phyloP scores from a whole-genome alignment of 1,284 basidiomycete genomes.

The Ganoderma sp. region DNA sequence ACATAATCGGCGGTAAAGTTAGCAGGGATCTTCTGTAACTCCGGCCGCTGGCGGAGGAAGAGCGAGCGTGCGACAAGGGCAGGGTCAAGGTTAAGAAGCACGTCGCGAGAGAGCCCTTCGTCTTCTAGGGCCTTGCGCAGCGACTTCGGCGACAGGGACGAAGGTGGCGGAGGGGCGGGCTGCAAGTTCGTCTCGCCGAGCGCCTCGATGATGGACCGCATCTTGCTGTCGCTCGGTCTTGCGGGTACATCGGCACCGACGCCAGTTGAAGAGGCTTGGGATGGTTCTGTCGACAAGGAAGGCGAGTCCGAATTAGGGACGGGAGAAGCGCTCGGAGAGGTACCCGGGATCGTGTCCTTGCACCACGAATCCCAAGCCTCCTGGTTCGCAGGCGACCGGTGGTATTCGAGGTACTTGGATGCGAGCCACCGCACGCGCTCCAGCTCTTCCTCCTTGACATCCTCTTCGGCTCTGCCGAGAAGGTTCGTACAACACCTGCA shows the following conservation, averaged over 20 bases:
- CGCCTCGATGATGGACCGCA: constrained; percentile 54
- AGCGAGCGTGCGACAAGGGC: constrained; percentile 64
- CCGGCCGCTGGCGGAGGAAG: constrained; percentile 57
- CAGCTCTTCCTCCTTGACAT: constrained; percentile 47
- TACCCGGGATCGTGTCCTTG: constrained; percentile 53
- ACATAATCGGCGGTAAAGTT: constrained; percentile 57
- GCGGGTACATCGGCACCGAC: constrained; percentile 44
- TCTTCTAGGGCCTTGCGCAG: constrained; percentile 58
- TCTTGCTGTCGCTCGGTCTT: constrained; percentile 53
- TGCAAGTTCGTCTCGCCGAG: constrained; percentile 42
- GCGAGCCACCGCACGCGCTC: constrained; percentile 66
- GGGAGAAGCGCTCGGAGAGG: constrained; percentile 31
- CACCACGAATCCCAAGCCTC: constrained; percentile 66
- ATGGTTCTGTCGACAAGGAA: constrained; percentile 47
- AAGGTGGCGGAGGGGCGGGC: constrained; percentile 15
- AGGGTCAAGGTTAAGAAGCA: constrained; percentile 63
- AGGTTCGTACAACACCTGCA: constrained; percentile 67
- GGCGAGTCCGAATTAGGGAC: constrained; percentile 40
- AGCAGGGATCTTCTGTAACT: constrained; percentile 55
- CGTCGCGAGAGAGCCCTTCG: constrained; percentile 73
- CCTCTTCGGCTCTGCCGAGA: constrained; percentile 59
- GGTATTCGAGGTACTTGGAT: constrained; percentile 64
- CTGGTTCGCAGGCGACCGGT: constrained; percentile 56
- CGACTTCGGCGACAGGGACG: constrained; percentile 33
- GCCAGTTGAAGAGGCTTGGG: background rate